Evolutionary conservation across 805 yeast genomes (phyloP), one percentile per base, ranked within the genome.

Genomic region (Starmerella ratchasimensis): DNA sequence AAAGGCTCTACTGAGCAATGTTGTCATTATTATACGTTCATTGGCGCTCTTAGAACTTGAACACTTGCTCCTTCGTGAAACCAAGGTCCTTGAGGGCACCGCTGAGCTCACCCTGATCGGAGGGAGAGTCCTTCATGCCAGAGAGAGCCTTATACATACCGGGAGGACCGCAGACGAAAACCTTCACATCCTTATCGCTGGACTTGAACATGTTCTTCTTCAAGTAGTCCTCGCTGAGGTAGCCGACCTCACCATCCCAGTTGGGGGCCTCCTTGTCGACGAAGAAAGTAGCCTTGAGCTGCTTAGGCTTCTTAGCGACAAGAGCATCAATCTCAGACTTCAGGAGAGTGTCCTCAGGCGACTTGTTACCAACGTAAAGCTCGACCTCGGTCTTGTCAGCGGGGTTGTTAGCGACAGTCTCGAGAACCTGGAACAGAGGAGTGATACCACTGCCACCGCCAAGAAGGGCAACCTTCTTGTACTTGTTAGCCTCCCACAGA

Each of bases 361-460:
- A 63, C 61, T 74, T 65, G 60, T 74, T 74, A 54, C 94, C 97
- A 64, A 80, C 88, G 57, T 72, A 65, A 51, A 90, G 67, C 46
- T 75, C 69, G 46, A 90, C 76, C 69, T 83, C 78, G 54, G 98
- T 90, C 60, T 82, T 78, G 65, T 90, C 97, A 32, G 62, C 65
- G 39, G 93, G 86, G 68, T 86, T 74, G 57, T 69, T 67, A 54
- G 80, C 68, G 57, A 88, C 71, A 58, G 73, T 76, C 54, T 74
- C 78, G 45, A 82, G 60, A 59, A 90, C 63, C 68, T 90, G 98
- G 69, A 71, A 86, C 62, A 90, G 69, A 43, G 98, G 98, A 33
- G 96, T 82, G 60, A 90, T 86, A 63, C 97, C 97, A 36, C 93
- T 70, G 57, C 98, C 98, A 55, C 94, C 98, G 53, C 95, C 97